Base-by-base conservation (phyloP, 2,329 filamentous ascomycete genomes). In the Diaporthe humulicola region DNA sequence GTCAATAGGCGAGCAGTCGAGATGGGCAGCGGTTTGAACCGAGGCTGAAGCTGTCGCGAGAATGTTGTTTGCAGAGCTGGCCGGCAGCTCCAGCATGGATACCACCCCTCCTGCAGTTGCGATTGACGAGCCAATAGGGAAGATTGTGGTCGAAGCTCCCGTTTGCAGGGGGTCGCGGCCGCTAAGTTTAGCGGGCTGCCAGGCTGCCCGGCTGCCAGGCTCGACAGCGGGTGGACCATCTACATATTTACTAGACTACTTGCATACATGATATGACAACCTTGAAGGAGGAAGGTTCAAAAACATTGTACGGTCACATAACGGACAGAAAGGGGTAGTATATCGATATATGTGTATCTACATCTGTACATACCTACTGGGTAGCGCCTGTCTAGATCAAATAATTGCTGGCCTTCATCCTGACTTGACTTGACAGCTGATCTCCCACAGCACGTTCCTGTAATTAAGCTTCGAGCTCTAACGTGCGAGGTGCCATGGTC, bases 51-150 rank as follows among this genome's bases (percentile, higher is more conserved):
- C 45, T 67, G 64, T 67, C 64, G 64, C 45, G 45, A 52, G 30
- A 52, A 38, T 38, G 64, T 30, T 54, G 64, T 54, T 52, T 2
- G 57, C 36, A 54, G 36, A 30, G 50, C 69, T 58, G 25, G 42
- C 38, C 22, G 6, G 36, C n/a, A 72, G 58, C 48, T 45, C 33
- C 50, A 19, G 28, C 17, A n/a, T 25, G 45, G 40, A 69, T 54
- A 40, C 48, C 33, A 69, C 30, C 33, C 45, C 50, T 22, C 70
- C 30, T 74, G 56, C 73, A 57, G 48, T 19, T 48, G 50, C 64
- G 66, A 66, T 28, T 75, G 71, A 38, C 38, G 54, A 36, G 67
- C 69, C 73, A 74, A 74, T 74, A 40, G 57, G 48, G 19, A 25
- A 40, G 19, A 40, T 33, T 64, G 48, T 8, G 17, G 60, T 9